Conservation (phyloP, 2,329 filamentous ascomycete species). For the Blastomyces gilchristii region DNA sequence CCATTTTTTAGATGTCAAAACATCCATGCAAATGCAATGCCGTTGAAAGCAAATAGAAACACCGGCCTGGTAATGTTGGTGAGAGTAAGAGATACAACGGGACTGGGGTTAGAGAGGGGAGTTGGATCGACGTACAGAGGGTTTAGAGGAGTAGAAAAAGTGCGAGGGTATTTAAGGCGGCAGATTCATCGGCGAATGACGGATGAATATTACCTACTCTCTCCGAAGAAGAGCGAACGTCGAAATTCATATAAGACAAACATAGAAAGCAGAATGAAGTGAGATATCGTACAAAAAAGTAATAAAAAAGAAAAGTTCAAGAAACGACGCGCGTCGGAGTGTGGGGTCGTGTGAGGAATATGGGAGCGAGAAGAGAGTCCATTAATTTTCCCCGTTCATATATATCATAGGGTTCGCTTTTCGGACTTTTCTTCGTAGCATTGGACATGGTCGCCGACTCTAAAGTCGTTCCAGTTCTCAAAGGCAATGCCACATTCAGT, state of each 20-base stretch:
- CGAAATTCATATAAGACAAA: neutral
- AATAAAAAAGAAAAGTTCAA: conserved; percentile 5
- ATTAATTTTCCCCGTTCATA: neutral
- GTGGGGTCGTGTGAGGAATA: neutral
- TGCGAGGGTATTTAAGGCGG: neutral
- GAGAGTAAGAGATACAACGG: neutral
- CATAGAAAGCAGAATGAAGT: neutral
- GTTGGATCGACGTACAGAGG: neutral
- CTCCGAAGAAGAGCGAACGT: neutral
- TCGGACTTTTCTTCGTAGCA: conserved; percentile 70
- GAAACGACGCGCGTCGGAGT: neutral
- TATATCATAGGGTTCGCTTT: conserved; percentile 45
- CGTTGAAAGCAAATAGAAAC: neutral
- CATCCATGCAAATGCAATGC: neutral
- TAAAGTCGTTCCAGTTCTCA: conserved; percentile 65
- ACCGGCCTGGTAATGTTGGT: neutral
- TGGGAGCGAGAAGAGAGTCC: neutral
- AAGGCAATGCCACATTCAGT: conserved; percentile 89
- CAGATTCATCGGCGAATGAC: neutral
- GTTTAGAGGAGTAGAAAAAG: neutral
- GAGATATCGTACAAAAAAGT: conserved; percentile 1
- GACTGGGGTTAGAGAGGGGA: neutral
- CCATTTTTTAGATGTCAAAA: neutral
- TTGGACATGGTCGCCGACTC: conserved; percentile 76
- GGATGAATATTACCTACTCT: neutral